Evolutionary conservation across 768 basidiomycete genomes (phyloP), one percentile per base, ranked within the genome.

Genomic region (Panellus pusillus): DNA sequence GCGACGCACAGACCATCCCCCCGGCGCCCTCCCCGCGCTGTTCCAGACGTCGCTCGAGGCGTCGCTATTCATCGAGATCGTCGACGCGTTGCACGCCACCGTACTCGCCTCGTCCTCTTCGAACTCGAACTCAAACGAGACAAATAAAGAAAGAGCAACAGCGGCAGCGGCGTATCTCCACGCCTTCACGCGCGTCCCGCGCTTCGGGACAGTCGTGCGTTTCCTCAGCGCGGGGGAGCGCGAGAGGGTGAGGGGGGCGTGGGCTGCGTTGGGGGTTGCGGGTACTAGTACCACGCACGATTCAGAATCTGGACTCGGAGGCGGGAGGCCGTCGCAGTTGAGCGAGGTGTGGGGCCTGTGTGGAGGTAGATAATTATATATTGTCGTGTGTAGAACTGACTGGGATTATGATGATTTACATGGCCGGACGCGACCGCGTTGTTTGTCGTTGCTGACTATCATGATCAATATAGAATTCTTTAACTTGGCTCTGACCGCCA

Each of bases 1-100:
- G n/a, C n/a, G n/a, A n/a, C n/a, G 28, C 19, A 6, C 60, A 91
- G 86, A 74, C 72, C 31, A 75, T 91, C 70, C 79, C 0, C 81
- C 89, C 0, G 43, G 72, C 8, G 70, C 72, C 15, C 66, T 92
- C 24, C 87, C 89, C 1, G 60, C 73, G 1, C 67, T 93, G 36
- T 90, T 88, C 69, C 78, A 86, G 61, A 81, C 75, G 0, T 88
- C 88, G 0, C 74, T 93, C 29, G 91, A 92, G 40, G 80, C 91
- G 0, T 62, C 74, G 1, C 62, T 88, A 24, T 77, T 93, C 15
- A 72, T 74, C 2, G 79, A 81, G 1, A 72, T 91, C 18, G 65
- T 91, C 20, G 69, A 74, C 27, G 78, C 76, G 24, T 24, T 24
- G 24, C 24, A 24, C 8, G 61, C 63, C n/a, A n/a, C n/a, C 0